These are phyloP conservation scores for Tubosaeta brunneosetosa DNA, from an alignment of 768 basidiomycete species.

Conservation along the genomic window DNA sequence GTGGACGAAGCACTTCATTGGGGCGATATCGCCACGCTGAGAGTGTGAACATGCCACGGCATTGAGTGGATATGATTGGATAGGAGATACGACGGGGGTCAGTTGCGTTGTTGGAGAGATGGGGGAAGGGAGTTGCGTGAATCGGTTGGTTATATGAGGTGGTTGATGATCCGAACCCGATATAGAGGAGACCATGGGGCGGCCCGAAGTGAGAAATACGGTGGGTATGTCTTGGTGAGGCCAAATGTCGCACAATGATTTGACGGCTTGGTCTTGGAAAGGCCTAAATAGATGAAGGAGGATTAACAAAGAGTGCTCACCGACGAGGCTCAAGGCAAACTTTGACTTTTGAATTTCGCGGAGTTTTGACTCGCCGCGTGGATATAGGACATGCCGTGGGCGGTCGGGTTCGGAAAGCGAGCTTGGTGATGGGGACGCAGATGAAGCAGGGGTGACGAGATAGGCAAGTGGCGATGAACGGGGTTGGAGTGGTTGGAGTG, in stretches of 20 bases:
- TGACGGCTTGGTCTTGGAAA: constrained; percentile 69
- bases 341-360: constrained; percentile 54
- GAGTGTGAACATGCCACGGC: constrained; percentile 8
- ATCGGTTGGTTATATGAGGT: constrained; percentile 18
- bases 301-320: constrained; percentile 41
- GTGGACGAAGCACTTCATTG: constrained; percentile 77
- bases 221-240: constrained; percentile 67
- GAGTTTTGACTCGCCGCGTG: constrained; percentile 32
- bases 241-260: constrained; percentile 76
- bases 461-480: constrained; percentile 35
- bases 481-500: constrained; percentile 36
- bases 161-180: constrained; percentile 11
- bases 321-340: constrained; percentile 64
- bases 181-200: constrained; percentile 19
- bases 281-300: constrained; percentile 7
- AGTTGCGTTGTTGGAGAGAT: constrained; percentile 46
- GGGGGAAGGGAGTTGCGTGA: constrained; percentile 50
- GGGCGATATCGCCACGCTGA: constrained; percentile 39
- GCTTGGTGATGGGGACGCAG: constrained; percentile 41
- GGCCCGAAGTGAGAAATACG: constrained; percentile 44
- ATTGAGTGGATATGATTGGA: constrained; percentile 25
- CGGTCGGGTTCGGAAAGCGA: constrained; percentile 35
- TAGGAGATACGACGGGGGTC: constrained; percentile 25
- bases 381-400: constrained; percentile 29
- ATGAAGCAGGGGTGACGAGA: constrained; percentile 57